These are phyloP conservation scores for Chlamydomonas reinhardtii DNA, from an alignment of 163 green algal species.

Conservation along the genomic window DNA sequence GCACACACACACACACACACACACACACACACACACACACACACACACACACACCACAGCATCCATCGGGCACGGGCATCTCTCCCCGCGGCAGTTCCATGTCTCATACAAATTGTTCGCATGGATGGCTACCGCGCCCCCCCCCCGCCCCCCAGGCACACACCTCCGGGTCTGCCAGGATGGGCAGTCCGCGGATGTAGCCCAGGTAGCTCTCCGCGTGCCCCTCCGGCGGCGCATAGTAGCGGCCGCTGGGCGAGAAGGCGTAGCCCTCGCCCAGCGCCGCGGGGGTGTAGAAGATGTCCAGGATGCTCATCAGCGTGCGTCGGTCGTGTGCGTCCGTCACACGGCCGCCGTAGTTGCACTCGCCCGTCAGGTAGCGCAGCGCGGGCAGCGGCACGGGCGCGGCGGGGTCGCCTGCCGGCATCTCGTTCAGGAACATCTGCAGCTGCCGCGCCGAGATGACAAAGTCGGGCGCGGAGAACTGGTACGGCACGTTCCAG, in stretches of 20 bases:
- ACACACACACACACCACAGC: too few relatives aligned
- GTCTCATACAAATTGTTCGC: too few relatives aligned
- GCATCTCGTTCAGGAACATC: constrained; percentile 85
- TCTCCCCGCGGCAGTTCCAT: too few relatives aligned
- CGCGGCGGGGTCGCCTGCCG: background rate
- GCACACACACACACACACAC: too few relatives aligned
- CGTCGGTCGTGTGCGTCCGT: constrained; percentile 79
- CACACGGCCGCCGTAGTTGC: constrained; percentile 78
- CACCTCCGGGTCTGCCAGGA: constrained; percentile 67
- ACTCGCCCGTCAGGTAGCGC: constrained; percentile 60
- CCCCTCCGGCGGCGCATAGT: constrained; percentile 67
- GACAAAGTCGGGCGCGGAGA: constrained; percentile 80
- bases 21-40: too few relatives aligned
- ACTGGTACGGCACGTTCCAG: constrained; percentile 88
- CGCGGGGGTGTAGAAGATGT: constrained; percentile 68
- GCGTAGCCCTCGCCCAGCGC: constrained; percentile 5
- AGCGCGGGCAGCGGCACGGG: constrained; percentile 32
- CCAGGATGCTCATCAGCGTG: constrained; percentile 76
- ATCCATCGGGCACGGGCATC: too few relatives aligned
- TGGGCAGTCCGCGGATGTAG: constrained; percentile 77
- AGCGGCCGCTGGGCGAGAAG: constrained; percentile 64
- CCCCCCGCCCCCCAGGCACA: too few relatives aligned
- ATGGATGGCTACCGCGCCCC: too few relatives aligned
- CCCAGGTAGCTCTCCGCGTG: constrained; percentile 61
- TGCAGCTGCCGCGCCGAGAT: constrained; percentile 81